Base-by-base conservation (phyloP, 345 rosid genomes). In the Mangifera indica region DNA sequence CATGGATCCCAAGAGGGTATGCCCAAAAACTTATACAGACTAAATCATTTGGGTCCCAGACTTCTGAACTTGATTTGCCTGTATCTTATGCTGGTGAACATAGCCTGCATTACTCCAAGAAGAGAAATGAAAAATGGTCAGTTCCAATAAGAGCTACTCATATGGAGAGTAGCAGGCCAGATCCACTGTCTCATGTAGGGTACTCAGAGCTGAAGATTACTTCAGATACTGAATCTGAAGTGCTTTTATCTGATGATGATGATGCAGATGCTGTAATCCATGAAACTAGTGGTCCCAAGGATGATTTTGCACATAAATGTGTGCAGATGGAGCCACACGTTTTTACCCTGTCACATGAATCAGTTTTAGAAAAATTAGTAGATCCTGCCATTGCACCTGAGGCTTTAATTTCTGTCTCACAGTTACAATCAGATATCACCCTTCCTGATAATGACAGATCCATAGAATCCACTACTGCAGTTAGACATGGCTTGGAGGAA, bases 161-260 rank as follows among this genome's bases (percentile, higher is more conserved):
- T 34, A 80, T 58, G 70, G 83, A 70, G 67, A 77, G 58, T 67
- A 69, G 71, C n/a, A 70, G 72, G 46, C 64, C 75, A 61, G 75
- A 82, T 81, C 61, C 78, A 57, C 77, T 88, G 78, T 79, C 93
- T 73, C 88, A 84, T 82, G 82, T 88, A 48, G 89, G 80, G 51
- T 95, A 92, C 79, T 74, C 81, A 25, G 89, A 92, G 83, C 89
- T 92, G 51, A 87, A 88, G 70, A 54, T 86, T 77, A 76, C 76
- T 77, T 88, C 97, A 40, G 94, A 95, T 75, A 67, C 81, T 44
- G 92, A 83, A 63, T 86, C 95, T 25, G 89, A 83, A 75, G 74
- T 53, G 40, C 62, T 67, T 60, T 74, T 57, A 49, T 83, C 84
- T 57, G 87, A 76, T 63, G 84, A 79, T 13, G 72, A 76, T 60